Base-by-base conservation (phyloP, 805 yeast genomes). In the Candida morakotiae region DNA sequence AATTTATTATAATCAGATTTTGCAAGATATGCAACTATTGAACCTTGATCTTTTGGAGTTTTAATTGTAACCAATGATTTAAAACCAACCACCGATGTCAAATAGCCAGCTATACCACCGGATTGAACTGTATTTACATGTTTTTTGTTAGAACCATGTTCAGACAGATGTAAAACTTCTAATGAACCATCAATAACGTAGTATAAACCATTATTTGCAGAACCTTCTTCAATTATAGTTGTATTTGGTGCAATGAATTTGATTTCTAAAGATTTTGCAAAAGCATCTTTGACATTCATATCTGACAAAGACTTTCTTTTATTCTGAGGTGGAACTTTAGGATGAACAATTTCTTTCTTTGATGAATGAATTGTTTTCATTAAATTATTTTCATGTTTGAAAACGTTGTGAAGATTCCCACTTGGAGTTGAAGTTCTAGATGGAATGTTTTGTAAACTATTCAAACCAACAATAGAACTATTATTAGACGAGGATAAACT, bases 81-180 rank as follows among this genome's bases (percentile, higher is more conserved):
- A 44, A 83, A 78, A 0, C 95, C 93, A 8, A 88, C 73, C 11
- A 89, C 58, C 0, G 94, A 75, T 3, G 95, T 87, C 32, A 91
- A 56, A 52, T 86, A 91, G 0, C 98, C 98, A 0, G 91, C 94
- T 11, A 91, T 57, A 3, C 93, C 93, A 5, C 97, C 97, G 2
- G 81, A 68, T 11, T 71, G 62, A 1, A 87, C 79, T 0, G 79
- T 71, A 47, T 80, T 81, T 1, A 86, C 47, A 20, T 59, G 56
- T 26, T 67, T 71, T 4, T 31, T 38, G 10, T 11, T 23, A 5
- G 26, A 24, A n/a, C n/a, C n/a, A 24, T 24, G 5, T 20, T 30
- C 35, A 8, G 40, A 17, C 11, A 22, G 33, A 24, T 24, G 26
- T 5, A 68, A 63, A 0, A 87, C 85, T 29, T 83, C 87, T 25